phyloP scores from a whole-genome alignment of 805 yeast species.

The Candida sanyiensis region DNA sequence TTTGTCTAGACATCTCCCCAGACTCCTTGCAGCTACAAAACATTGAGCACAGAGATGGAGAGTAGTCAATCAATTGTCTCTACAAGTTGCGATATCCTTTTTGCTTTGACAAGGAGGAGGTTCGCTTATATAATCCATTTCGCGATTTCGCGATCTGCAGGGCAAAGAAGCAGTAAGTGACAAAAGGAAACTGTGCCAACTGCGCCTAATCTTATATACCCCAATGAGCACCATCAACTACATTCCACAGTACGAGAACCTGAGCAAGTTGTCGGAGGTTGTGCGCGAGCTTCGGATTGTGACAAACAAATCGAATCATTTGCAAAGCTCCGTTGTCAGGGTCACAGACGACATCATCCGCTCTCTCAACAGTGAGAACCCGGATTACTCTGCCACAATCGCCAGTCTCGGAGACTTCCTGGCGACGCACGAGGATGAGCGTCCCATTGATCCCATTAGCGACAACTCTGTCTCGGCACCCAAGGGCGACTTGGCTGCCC shows the following conservation, averaged over 20 bases:
- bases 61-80: too few species aligned
- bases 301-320: constrained; percentile 4
- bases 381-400: constrained; percentile 8
- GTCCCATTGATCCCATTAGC: neutral
- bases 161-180: too few species aligned
- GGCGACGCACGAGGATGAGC: constrained; percentile 1
- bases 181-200: too few species aligned
- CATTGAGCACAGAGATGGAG: too few species aligned
- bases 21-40: too few species aligned
- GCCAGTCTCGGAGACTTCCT: constrained; percentile 12
- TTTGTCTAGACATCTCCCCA: too few species aligned
- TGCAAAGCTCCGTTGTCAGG: constrained; percentile 15
- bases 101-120: too few species aligned
- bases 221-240: constrained; percentile 8
- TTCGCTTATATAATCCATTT: too few species aligned
- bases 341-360: constrained; percentile 16
- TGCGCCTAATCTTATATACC: too few species aligned
- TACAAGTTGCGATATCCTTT: too few species aligned
- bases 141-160: too few species aligned
- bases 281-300: constrained; percentile 11
- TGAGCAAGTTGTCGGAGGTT: constrained; percentile 15
- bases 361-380: constrained; percentile 12
- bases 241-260: constrained; percentile 22
- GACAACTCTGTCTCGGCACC: neutral
- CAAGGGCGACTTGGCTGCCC: neutral